Evolutionary conservation across 345 rosid genomes (phyloP).

Genomic region (Populus nigra): DNA sequence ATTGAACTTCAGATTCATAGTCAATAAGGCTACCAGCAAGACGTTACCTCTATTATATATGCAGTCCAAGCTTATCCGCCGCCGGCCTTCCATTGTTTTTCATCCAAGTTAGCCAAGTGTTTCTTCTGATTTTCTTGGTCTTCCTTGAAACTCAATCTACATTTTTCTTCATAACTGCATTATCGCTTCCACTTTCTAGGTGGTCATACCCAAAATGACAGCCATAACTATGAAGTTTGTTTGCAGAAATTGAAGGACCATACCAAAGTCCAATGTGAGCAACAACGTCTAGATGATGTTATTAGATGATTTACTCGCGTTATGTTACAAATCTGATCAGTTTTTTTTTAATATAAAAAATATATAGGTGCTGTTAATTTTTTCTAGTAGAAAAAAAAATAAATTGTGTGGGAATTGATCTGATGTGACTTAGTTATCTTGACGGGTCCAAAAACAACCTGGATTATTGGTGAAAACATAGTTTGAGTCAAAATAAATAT

Average conservation of each 20-base stretch:
- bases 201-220: not conserved
- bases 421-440: too few species aligned
- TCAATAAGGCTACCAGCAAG: not conserved
- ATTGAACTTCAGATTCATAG: not conserved
- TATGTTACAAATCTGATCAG: fast-evolving
- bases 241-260: not conserved
- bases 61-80: not conserved
- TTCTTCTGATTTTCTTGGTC: not conserved
- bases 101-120: not conserved
- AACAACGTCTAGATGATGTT: not conserved
- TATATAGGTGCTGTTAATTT: too few species aligned
- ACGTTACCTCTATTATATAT: not conserved
- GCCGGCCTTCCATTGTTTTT: too few species aligned
- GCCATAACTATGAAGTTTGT: not conserved
- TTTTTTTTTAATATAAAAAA: too few species aligned
- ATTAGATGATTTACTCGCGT: too few species aligned
- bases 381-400: too few species aligned
- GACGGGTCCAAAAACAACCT: too few species aligned
- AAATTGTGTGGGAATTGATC: too few species aligned
- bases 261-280: not conserved
- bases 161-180: not conserved
- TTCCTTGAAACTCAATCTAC: not conserved
- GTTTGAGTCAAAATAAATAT: too few species aligned
- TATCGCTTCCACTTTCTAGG: not conserved
- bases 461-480: too few species aligned